phyloP scores from a whole-genome alignment of 345 rosid genomes.

The Punica granatum region DNA sequence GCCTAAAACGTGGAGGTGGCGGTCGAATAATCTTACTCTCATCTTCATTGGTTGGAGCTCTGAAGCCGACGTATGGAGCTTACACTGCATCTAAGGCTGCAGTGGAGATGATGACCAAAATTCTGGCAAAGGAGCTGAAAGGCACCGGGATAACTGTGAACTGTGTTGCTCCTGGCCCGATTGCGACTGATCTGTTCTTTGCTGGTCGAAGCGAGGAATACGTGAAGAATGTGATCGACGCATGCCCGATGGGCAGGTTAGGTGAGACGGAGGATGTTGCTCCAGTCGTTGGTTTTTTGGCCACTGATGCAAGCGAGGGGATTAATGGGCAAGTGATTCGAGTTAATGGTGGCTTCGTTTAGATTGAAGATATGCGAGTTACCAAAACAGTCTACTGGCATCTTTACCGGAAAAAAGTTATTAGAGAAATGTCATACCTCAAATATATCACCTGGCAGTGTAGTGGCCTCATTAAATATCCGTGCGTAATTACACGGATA shows the following conservation, averaged over 20 bases:
- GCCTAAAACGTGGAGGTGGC: slow-evolving; percentile 20
- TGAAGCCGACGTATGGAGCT: slow-evolving; percentile 17
- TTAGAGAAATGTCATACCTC: too few species aligned
- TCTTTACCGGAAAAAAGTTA: too few species aligned
- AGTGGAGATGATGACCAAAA: slow-evolving; percentile 26
- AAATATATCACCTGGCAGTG: too few species aligned
- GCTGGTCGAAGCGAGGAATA: slow-evolving; percentile 19
- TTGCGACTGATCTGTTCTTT: slow-evolving; percentile 28
- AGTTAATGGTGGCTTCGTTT: slow-evolving; percentile 25
- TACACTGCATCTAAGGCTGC: slow-evolving; percentile 35
- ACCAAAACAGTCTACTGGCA: too few species aligned
- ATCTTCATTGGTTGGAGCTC: slow-evolving; percentile 15
- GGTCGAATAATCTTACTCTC: slow-evolving; percentile 24
- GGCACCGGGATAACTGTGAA: slow-evolving; percentile 33
- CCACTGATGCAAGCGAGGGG: slow-evolving; percentile 25
- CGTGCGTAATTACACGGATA: too few species aligned
- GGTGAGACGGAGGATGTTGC: slow-evolving; percentile 25
- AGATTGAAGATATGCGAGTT: too few species aligned
- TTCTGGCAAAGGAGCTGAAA: slow-evolving; percentile 29
- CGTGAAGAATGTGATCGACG: slow-evolving; percentile 11
- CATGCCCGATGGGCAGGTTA: slow-evolving; percentile 18
- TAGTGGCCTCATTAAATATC: too few species aligned
- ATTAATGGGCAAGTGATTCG: slow-evolving; percentile 29
- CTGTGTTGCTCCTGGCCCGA: slow-evolving; percentile 33
- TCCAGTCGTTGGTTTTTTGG: slow-evolving; percentile 26